These are phyloP conservation scores for Paramecium tetraurelia DNA, from an alignment of 73 alveolate species.

Conservation along the genomic window DNA sequence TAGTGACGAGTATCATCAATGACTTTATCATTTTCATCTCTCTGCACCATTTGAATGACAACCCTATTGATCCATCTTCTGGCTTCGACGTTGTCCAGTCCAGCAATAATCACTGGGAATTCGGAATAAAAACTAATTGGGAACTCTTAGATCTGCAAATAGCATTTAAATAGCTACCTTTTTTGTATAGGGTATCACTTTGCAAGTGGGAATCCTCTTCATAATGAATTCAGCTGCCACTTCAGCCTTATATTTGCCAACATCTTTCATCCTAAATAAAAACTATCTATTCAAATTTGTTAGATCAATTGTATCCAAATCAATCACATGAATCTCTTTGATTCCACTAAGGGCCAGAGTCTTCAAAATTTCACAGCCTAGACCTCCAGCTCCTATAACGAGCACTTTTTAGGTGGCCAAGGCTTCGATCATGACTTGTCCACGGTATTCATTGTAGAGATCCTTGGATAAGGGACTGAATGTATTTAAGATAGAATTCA, in stretches of 20 bases:
- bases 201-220: conserved; percentile 71
- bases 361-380: conserved; percentile 99
- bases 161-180: conserved; percentile 53
- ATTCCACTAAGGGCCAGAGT: conserved; percentile 93
- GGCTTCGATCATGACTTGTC: not conserved
- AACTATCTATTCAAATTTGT: conserved; percentile 98
- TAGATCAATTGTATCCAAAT: conserved; percentile 98
- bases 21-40: conserved; percentile 82
- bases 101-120: conserved; percentile 97
- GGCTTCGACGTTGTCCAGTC: conserved; percentile 99
- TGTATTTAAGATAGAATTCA: not conserved
- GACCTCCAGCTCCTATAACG: conserved; percentile 99
- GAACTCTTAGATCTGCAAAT: conserved; percentile 78
- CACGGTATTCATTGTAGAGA: not conserved
- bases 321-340: conserved; percentile 94
- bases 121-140: conserved; percentile 88
- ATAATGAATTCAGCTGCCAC: conserved; percentile 98
- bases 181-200: conserved; percentile 77
- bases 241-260: conserved; percentile 96
- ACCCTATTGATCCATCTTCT: conserved; percentile 96
- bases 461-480: not conserved
- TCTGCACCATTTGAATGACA: conserved; percentile 93
- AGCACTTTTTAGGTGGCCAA: conserved; percentile 73
- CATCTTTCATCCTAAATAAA: conserved; percentile 96
- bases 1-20: conserved; percentile 68